A percentile compares a stretch with the other conserved stretches of the same genome.
These are phyloP conservation scores for thale cress (Arabidopsis thaliana) DNA, from an alignment of 345 rosid genomes.

Conservation along the genomic window TAIR10.1 NC_003070.9:28687501-28688000, in stretches of 20 bases:
- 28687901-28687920: constrained; percentile 3
- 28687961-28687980: constrained; percentile 79
- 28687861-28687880: constrained; percentile 28
- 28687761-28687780: constrained; percentile 62
- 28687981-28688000: constrained; percentile 96
- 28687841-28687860: constrained; percentile 9
- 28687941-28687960: constrained; percentile 60
- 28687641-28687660: constrained; percentile 16
- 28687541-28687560: constrained; percentile 18
- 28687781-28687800: constrained; percentile 67
- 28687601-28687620: constrained; percentile 79
- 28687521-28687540: neutral
- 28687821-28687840: constrained; percentile 69
- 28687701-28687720: constrained; percentile 87
- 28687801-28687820: constrained; percentile 62
- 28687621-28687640: constrained; percentile 39
- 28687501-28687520: neutral
- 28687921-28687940: constrained; percentile 43
- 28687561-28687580: constrained; percentile 58
- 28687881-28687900: neutral
- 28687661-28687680: constrained; percentile 9
- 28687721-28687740: constrained; percentile 79
- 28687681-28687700: constrained; percentile 39
- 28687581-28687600: constrained; percentile 72
- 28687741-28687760: constrained; percentile 81